A percentile compares a stretch with the other conserved stretches of the same genome.
phyloP scores from a whole-genome alignment of 768 basidiomycete species.

The Termitomyces sp. region DNA sequence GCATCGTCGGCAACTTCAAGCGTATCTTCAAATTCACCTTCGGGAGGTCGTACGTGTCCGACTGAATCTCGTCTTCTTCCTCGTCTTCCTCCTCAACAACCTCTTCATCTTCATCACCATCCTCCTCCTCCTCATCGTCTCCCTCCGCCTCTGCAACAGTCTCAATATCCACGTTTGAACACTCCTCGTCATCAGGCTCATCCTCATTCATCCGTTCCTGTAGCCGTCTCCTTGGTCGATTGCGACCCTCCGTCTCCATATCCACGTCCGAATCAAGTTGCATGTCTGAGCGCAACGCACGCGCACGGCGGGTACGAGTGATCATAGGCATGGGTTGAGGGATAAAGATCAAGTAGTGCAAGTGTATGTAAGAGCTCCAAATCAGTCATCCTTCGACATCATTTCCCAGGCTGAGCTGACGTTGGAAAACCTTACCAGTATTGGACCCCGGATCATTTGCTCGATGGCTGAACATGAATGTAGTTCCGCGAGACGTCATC shows the following conservation, averaged over 20 bases:
- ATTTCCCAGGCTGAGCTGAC: conserved; percentile 16
- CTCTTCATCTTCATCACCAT: conserved; percentile 25
- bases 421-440: conserved; percentile 9
- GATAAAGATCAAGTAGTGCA: background rate
- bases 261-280: conserved; percentile 12
- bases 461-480: background rate
- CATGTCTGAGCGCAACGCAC: conserved; percentile 5
- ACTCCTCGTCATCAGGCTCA: conserved; percentile 24
- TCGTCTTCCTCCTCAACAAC: conserved; percentile 34
- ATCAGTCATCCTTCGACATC: conserved; percentile 15
- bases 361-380: conserved; percentile 3
- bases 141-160: conserved; percentile 34
- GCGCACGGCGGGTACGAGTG: conserved; percentile 14
- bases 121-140: conserved; percentile 23
- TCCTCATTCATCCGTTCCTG: conserved; percentile 14
- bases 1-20: conserved; percentile 14
- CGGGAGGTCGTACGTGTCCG: conserved; percentile 8
- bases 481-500: background rate
- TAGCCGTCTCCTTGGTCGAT: conserved; percentile 1
- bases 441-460: conserved; percentile 2
- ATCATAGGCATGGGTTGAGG: conserved; percentile 11
- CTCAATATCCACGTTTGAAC: conserved; percentile 29
- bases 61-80: conserved; percentile 26
- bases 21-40: conserved; percentile 13
- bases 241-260: conserved; percentile 8